Evolutionary conservation across 202 grass and related monocot genomes (phyloP).

Genomic region (Cymbopogon flexuosus): DNA sequence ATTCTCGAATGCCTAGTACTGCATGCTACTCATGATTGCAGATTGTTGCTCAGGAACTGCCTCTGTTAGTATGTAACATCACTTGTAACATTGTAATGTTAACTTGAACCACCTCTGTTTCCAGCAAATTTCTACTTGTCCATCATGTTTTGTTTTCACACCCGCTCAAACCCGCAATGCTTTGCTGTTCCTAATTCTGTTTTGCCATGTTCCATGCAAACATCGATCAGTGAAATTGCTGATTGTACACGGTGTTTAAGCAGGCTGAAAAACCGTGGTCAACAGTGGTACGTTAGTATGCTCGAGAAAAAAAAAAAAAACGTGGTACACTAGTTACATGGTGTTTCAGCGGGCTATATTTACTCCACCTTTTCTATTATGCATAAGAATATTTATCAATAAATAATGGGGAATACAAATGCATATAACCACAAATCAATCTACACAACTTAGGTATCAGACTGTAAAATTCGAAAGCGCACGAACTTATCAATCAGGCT

Average conservation of each 20-base stretch:
- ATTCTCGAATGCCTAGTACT: not conserved
- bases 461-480: not conserved
- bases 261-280: too few relatives aligned
- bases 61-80: not conserved
- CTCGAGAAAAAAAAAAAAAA: too few relatives aligned
- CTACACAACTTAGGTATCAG: not conserved
- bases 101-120: not conserved
- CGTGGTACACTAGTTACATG: too few relatives aligned
- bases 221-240: too few relatives aligned
- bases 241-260: too few relatives aligned
- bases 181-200: not conserved
- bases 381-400: not conserved
- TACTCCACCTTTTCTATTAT: not conserved
- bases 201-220: not conserved
- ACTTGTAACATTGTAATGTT: slow-evolving; percentile 6
- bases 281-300: too few relatives aligned
- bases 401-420: not conserved
- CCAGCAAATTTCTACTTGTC: not conserved
- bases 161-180: not conserved
- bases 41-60: not conserved
- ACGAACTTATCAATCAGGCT: not conserved
- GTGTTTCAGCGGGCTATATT: not conserved
- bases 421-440: not conserved
- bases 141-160: not conserved
- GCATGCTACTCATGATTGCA: not conserved